Evolutionary conservation across 176 grass and related monocot genomes (phyloP).

Genomic region (Eremochloa ophiuroides): DNA sequence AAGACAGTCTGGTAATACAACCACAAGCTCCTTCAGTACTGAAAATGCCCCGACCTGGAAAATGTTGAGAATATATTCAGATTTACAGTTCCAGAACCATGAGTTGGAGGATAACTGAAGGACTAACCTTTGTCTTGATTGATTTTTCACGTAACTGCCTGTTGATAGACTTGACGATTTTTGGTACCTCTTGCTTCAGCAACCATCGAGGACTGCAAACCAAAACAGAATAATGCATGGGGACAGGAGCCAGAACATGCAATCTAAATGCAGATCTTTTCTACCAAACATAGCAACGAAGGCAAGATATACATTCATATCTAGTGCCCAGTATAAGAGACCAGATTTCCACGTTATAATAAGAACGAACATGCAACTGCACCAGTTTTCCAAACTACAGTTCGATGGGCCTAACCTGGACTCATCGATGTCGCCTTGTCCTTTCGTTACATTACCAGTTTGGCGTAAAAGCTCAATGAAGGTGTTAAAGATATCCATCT

Average conservation of each 20-base stretch:
- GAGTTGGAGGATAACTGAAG: slow-evolving; percentile 18
- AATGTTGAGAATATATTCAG: slow-evolving; percentile 9
- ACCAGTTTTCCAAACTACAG: background rate
- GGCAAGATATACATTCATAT: background rate
- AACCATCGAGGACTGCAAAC: slow-evolving; percentile 85
- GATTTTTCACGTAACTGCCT: slow-evolving; percentile 98
- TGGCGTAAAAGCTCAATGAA: slow-evolving; percentile 97
- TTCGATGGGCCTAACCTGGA: slow-evolving; percentile 42
- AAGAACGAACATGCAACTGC: background rate
- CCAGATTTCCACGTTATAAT: background rate
- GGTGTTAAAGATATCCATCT: slow-evolving; percentile 99
- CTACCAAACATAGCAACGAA: background rate
- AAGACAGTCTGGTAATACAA: slow-evolving; percentile 92
- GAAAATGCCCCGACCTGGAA: slow-evolving; percentile 90
- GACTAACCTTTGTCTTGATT: slow-evolving; percentile 87
- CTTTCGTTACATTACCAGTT: slow-evolving; percentile 91
- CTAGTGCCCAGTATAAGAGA: background rate
- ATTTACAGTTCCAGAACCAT: background rate
- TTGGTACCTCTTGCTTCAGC: slow-evolving; percentile 96
- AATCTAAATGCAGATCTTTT: background rate
- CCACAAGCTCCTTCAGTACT: slow-evolving; percentile 91
- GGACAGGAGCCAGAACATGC: background rate
- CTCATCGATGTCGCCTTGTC: slow-evolving; percentile 90
- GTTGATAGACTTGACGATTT: slow-evolving; percentile 92
- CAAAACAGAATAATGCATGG: background rate